These are phyloP conservation scores for Solanum pinnatisectum DNA, from an alignment of 257 asterid genomes.

Conservation along the genomic window DNA sequence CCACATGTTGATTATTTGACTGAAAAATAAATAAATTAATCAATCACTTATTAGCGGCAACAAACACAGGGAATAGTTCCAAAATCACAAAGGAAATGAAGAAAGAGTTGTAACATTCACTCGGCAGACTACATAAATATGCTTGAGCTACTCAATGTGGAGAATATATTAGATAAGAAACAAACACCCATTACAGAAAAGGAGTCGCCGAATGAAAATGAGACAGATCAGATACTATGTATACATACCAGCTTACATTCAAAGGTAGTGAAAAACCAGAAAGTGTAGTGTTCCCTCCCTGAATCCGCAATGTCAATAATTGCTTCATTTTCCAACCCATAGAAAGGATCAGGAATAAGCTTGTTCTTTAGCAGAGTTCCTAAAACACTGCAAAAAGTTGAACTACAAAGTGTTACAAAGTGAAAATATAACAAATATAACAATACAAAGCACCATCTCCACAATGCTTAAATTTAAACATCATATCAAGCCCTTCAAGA, in stretches of 20 bases:
- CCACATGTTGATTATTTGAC: constrained; percentile 53
- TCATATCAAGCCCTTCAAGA: background rate
- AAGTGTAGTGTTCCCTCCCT: constrained; percentile 87
- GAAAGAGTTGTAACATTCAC: background rate
- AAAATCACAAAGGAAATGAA: background rate
- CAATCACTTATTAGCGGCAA: constrained; percentile 13
- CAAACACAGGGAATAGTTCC: background rate
- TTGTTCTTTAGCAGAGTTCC: constrained; percentile 83
- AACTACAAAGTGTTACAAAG: background rate
- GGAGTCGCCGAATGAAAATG: background rate
- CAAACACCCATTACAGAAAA: background rate
- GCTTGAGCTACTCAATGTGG: background rate
- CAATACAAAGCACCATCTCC: background rate
- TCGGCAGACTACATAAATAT: background rate
- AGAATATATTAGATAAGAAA: background rate
- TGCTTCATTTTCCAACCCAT: constrained; percentile 76
- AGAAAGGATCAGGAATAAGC: constrained; percentile 86
- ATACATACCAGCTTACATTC: constrained; percentile 67
- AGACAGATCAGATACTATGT: background rate
- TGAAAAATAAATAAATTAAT: constrained; percentile 28
- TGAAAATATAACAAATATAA: background rate
- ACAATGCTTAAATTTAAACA: background rate
- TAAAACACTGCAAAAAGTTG: constrained; percentile 54
- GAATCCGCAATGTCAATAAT: constrained; percentile 83
- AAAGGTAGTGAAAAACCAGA: constrained; percentile 86